Conservation (phyloP, 257 asterid species). For the Mentha longifolia region DNA sequence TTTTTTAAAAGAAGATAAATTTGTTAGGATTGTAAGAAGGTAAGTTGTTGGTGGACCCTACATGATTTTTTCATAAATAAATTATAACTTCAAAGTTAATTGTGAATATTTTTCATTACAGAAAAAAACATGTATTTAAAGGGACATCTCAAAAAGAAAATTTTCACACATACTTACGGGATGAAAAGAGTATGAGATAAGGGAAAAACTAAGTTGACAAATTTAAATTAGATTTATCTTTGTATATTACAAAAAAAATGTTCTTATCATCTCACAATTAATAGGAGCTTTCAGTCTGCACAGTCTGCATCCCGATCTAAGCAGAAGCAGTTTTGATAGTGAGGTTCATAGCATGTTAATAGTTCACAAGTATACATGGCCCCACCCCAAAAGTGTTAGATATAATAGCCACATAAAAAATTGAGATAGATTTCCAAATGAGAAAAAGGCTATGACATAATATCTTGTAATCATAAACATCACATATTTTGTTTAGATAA, state of each 20-base stretch:
- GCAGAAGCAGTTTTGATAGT: slow-evolving; percentile 4
- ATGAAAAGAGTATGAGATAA: neutral
- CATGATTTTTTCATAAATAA: too few relatives aligned
- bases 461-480: slow-evolving; percentile 24
- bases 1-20: too few relatives aligned
- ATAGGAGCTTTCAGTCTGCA: slow-evolving; percentile 26
- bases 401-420: slow-evolving; percentile 20
- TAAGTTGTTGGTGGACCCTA: too few relatives aligned
- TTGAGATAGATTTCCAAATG: neutral
- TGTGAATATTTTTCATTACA: too few relatives aligned
- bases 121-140: too few relatives aligned
- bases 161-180: too few relatives aligned
- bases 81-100: too few relatives aligned
- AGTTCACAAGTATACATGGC: neutral
- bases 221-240: slow-evolving; percentile 1
- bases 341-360: neutral
- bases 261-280: slow-evolving; percentile 11
- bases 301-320: slow-evolving; percentile 11
- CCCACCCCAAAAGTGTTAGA: neutral
- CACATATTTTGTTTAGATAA: neutral
- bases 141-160: too few relatives aligned
- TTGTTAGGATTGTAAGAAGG: too few relatives aligned
- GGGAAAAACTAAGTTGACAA: neutral
- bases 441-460: neutral
- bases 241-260: neutral